Base-by-base conservation (phyloP, 2,329 filamentous ascomycete genomes). In the Colletotrichum orchidophilum region DNA sequence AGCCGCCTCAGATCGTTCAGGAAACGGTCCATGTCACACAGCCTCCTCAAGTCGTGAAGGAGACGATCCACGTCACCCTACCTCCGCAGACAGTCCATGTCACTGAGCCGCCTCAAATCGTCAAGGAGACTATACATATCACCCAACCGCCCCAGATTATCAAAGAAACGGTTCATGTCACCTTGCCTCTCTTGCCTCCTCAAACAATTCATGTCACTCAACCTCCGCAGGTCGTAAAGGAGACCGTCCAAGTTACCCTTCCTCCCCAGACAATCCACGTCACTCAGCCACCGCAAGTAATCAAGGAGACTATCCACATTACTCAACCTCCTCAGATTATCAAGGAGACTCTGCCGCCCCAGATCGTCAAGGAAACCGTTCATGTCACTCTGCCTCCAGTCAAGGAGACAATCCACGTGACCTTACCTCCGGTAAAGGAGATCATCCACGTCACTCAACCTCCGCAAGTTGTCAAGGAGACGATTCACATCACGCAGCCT, bases 131-230 rank as follows among this genome's bases (percentile, higher is more conserved):
- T 21, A 11, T 50, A 8, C 33, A 35, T 13, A 13, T 35, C 33
- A 35, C 33, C 33, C 33, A 35, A 35, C 46, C 46, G 0, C 46
- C 46, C 2, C 66, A 70, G 31, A 21, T 63, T 3, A 60, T 72
- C 33, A 62, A 68, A 33, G 61, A 73, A 46, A 54, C 63, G n/a
- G n/a, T n/a, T n/a, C n/a, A n/a, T n/a, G n/a, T n/a, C n/a, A n/a
- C n/a, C n/a, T n/a, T n/a, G n/a, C n/a, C n/a, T n/a, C n/a, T n/a
- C 5, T 21, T 63, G 12, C 66, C 66, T 6, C 52, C 66, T 3
- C 60, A 69, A 65, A 69, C 64, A 5, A 26, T 69, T 8, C 66
- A 69, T 42, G 60, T 69, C 11, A 69, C 66, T 2, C 39, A 50
- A 1, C 66, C 66, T 7, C 53, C 66, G 2, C 65, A 68, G 50